Base-by-base conservation (phyloP, 2,329 filamentous ascomycete species). In the Cryphonectria radicalis region DNA sequence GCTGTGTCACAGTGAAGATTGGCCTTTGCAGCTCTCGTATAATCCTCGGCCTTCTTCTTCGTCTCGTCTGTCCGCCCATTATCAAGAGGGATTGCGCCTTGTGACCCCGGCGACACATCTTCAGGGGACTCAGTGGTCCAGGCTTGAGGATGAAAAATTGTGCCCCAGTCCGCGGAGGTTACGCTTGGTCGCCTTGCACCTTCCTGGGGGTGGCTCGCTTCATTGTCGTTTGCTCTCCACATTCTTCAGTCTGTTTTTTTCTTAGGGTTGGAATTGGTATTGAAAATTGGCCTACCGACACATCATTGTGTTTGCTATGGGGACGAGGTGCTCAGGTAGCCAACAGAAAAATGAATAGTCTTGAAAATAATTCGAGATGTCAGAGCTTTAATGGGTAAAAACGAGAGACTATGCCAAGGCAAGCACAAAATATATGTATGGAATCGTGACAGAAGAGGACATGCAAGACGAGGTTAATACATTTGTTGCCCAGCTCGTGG, bases 81-180 rank as follows among this genome's bases (percentile, higher is more conserved):
- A 19, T 46, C 64, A 35, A 72, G 22, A 22, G 71, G 71, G 22
- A 68, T 68, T 22, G 67, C 65, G 68, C 71, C 71, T 63, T 57
- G 67, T 8, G 71, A 72, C 53, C 71, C 60, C 17, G 71, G 71
- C 43, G 68, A 72, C 28, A 72, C 68, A 57, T 72, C 65, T 40
- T 70, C 71, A 6, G 60, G 17, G 32, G 64, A 59, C 10, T 50
- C 55, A 17, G 63, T 60, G 40, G 60, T 22, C 62, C 55, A 63
- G 53, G 53, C 55, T 19, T 40, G 63, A 32, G 66, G 66, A 17
- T 22, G 35, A 17, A 5, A 53, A 22, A 46, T 32, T 10, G 35
- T 14, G 22, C 25, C 65, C 71, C 71, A 72, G 42, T 70, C 55
- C 32, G 68, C 65, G 13, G 62, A 13, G 28, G 42, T 72, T 42